Evolutionary conservation across 2,329 filamentous ascomycete species (phyloP).

Genomic region (Harringtonia lauricola): DNA sequence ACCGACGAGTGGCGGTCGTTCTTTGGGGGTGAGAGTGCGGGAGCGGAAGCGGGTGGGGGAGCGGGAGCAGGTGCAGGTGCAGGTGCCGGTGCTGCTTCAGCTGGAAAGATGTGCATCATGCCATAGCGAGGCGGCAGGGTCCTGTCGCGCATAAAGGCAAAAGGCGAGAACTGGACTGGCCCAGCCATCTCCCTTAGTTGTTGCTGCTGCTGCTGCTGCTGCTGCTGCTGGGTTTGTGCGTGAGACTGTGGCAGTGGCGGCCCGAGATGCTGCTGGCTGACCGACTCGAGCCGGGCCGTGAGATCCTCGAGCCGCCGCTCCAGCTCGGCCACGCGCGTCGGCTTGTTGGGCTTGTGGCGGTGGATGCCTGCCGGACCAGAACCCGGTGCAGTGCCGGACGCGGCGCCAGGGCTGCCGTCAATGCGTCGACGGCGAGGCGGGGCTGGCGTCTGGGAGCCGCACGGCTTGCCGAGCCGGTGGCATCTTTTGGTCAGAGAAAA

Average conservation of each 20-base stretch:
- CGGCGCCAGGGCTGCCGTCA: not conserved
- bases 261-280: constrained; percentile 5
- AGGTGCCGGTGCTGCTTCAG: too few relatives aligned
- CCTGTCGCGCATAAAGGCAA: too few relatives aligned
- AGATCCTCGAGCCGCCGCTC: constrained; percentile 39
- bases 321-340: constrained; percentile 37
- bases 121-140: too few relatives aligned
- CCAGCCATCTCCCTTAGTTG: constrained; percentile 6
- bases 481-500: constrained; percentile 23
- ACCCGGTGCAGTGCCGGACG: not conserved
- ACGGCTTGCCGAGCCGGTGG: constrained; percentile 34
- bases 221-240: constrained; percentile 2
- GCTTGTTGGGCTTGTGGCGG: constrained; percentile 9
- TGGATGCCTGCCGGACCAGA: not conserved
- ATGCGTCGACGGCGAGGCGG: constrained; percentile 33
- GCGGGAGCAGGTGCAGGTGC: too few relatives aligned
- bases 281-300: constrained; percentile 30
- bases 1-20: too few relatives aligned
- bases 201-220: constrained; percentile 10
- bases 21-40: too few relatives aligned
- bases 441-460: constrained; percentile 34
- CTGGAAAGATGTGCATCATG: too few relatives aligned
- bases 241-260: not conserved
- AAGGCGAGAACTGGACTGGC: too few relatives aligned
- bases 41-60: too few relatives aligned